Base-by-base conservation (phyloP, 75 land plant genomes). In the Gnetum montanum region DNA sequence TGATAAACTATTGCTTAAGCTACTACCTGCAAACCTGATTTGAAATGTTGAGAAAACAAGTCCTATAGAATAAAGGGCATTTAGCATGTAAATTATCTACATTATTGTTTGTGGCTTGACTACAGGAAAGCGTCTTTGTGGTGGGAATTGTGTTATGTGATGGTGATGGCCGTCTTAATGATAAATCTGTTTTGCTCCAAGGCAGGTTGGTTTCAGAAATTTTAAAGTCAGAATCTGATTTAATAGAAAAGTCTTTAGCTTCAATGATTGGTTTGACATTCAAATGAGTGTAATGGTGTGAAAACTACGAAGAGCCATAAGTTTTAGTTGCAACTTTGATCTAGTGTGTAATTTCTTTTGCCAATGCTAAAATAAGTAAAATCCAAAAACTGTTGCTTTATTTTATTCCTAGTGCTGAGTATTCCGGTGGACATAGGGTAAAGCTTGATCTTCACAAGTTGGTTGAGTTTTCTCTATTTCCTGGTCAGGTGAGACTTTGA, bases 111-210 rank as follows among this genome's bases (percentile, higher is more conserved):
- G 23, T 6, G 24, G 31, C 37, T 34, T 20, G 11, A 31, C 63
- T 63, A 50, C 90, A 94, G 98, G 82, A 82, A 64, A 74, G 65
- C 35, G 47, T 86, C 20, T 69, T 85, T 54, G 80, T 82, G 15
- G 80, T 85, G 69, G 98, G 98, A 25, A 82, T 95, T 81, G 68
- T 94, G 35, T 79, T 74, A 50, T 94, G 94, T 61, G 96, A 94
- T 56, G 90, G 83, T 35, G 98, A 94, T 59, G 98, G 95, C 12
- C 94, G 67, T 69, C 74, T 88, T 23, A 94, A 94, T 63, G 98
- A 91, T 19, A 91, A 87, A 19, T 88, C 95, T 23, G 60, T 79
- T 3, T 54, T 94, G 59, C 66, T 94, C 44, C 91, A 94, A 73
- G 80, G 98, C 66, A 94, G 98, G 98, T 89, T 49, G 35, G 58